Base-by-base conservation (phyloP, 768 basidiomycete genomes). In the Tulasnella sp. region DNA sequence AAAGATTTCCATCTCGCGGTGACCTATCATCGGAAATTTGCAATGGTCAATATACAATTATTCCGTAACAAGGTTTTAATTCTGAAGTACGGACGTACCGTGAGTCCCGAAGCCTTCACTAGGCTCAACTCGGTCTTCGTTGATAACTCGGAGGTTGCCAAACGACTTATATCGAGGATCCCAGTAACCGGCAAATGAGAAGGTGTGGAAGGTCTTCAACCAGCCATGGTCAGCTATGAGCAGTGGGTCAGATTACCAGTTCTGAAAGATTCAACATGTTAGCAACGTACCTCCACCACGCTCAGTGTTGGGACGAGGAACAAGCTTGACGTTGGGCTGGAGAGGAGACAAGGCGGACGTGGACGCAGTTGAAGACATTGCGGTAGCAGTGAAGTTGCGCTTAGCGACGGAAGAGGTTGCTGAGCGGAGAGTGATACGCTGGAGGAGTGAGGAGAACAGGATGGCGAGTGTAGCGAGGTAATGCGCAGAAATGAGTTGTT, bases 1-100 rank as follows among this genome's bases (percentile, higher is more conserved):
- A 84, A 96, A 97, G 78, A 97, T 98, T 80, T 97, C 95, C 79
- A 93, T 93, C 82, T 93, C 91, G 39, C 89, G 86, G 80, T 96
- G 94, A 11, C 87, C 73, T 74, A 22, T 34, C 34, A 29, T 64
- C 58, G 12, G 19, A 58, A 54, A 8, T 87, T 25, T 5, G 34
- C 2, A 38, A 25, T 6, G 1, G 36, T 52, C 52, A 67, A 22
- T n/a, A 38, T 11, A 15, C 15, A 7, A 22, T 22, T 8, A 3
- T 67, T n/a, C n/a, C n/a, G n/a, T n/a, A n/a, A n/a, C n/a, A n/a
- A 14, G 1, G 69, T 22, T 34, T 22, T 29, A 64, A 37, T 37
- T 0, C 8, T 25, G 12, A 37, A 34, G 14, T 49, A n/a, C 49
- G 3, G 29, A 58, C 73, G 31, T 74, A 76, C 75, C 86, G 82